Conservation (phyloP, 371 early-diverging fungal genomes). For the Mucor velutinosus region DNA sequence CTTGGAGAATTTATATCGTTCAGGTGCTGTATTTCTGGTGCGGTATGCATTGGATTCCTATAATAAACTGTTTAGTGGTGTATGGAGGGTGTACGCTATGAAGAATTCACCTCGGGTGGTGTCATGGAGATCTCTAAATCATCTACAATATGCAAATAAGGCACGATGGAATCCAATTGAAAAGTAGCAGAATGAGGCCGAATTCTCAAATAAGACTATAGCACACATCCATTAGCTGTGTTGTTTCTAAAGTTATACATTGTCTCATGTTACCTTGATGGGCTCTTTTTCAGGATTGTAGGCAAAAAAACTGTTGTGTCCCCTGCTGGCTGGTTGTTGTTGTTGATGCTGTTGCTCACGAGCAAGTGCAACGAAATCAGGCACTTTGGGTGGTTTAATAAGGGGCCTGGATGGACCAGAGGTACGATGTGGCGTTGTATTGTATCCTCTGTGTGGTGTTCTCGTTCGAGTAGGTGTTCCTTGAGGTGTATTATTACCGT, state of each 20-base stretch:
- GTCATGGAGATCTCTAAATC: conserved; percentile 50
- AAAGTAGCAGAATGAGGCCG: conserved; percentile 30
- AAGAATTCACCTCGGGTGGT: conserved; percentile 40
- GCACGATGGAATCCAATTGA: conserved; percentile 16
- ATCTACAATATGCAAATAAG: conserved; percentile 53
- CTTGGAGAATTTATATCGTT: conserved; percentile 66
- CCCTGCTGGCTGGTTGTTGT: not conserved
- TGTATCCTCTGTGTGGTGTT: not conserved
- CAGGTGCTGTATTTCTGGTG: conserved; percentile 48
- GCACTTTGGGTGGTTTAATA: conserved; percentile 1
- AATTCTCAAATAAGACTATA: conserved; percentile 51
- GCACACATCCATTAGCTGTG: not conserved
- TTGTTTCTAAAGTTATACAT: not conserved
- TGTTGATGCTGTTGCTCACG: not conserved
- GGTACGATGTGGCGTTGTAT: not conserved
- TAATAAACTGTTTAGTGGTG: not conserved
- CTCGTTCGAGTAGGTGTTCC: conserved; percentile 7
- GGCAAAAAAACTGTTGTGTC: conserved; percentile 10
- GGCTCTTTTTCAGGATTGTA: conserved; percentile 33
- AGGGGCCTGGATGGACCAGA: not conserved
- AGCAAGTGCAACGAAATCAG: conserved; percentile 10
- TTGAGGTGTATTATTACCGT: not conserved
- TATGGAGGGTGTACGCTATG: not conserved
- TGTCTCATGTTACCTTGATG: conserved; percentile 14
- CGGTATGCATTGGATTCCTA: conserved; percentile 44